Evolutionary conservation across 768 basidiomycete species (phyloP), one percentile per base, ranked within the genome.

Genomic region (Boletus tomentosulus): DNA sequence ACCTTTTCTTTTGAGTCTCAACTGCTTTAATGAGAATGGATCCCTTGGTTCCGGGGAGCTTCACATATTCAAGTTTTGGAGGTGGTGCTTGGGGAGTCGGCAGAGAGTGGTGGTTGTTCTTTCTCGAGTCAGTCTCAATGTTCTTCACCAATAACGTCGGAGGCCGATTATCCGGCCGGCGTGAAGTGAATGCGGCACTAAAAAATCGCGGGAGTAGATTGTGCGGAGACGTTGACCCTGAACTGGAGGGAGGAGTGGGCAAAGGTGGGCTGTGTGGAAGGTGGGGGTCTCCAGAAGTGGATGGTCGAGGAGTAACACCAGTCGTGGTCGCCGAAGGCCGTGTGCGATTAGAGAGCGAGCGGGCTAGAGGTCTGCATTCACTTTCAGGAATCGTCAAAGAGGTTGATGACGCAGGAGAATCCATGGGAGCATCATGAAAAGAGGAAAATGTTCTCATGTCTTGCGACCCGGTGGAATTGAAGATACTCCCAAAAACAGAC

Each of bases 1-100:
- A 87, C 86, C 93, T 96, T 73, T 92, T 91, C 75, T 85, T 92
- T 53, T 80, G 81, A 5, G 92, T 96, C 71, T 96, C 93, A 2
- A 92, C 89, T 1, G 92, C 85, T 62, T 92, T 92, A 46, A 96
- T 80, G 65, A 90, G 72, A 16, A 93, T 64, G 9, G 92, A 84
- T 49, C 88, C 87, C 66, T 92, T 94, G 4, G 92, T 96, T 25
- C 92, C 88, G 3, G 93, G 92, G 10, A 96, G 78, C 71, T 96
- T 96, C 53, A 94, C 87, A 62, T 92, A 94, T 68, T 95, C 92
- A 37, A 95, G 71, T 67, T 93, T 92, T 1, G 90, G 89, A 10
- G 90, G 85, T 22, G 89, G 85, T 3, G 81, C 71, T 57, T 82
- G 84, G 4, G 76, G 69, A 8, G 76, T 62, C 3, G 70, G 50